Base-by-base conservation (phyloP, 2,329 filamentous ascomycete genomes). In the Coleophoma crateriformis region DNA sequence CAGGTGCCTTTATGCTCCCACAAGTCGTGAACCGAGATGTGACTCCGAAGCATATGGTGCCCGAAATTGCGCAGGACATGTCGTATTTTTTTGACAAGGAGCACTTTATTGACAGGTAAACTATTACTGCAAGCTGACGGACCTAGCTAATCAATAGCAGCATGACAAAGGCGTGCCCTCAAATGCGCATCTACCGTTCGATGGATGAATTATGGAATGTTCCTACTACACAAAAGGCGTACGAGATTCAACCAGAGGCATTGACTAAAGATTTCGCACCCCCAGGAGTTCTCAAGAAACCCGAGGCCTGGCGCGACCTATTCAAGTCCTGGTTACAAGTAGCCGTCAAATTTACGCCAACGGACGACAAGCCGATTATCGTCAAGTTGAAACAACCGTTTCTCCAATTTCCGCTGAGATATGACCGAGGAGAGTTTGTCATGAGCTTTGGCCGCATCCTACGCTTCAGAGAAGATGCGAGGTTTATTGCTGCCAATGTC, bases 11-110 rank as follows among this genome's bases (percentile, higher is more conserved):
- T 33, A 49, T 49, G 12, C 33, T 49, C 5, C 47, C 47, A 12
- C 10, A 49, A 34, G 33, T 49, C 19, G 34, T 45, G 32, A 43
- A 34, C 5, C 39, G 40, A 14, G 47, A 40, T 12, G n/a, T 27
- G 7, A 19, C 33, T 4, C 38, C 43, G 15, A 42, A 38, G 13
- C 19, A 50, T 15, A 22, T 42, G 10, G 33, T 37, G 12, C 45
- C 44, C 12, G 38, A 38, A 7, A 45, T 42, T 10, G 17, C 27
- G 20, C 12, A 15, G 15, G 64, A 62, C 0, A 68, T 75, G 46
- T 55, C 57, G 39, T 73, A 73, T 57, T 72, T 74, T 58, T 74
- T 74, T 38, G 70, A 75, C 52, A 65, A 67, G 43, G 49, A 55
- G 6, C 69, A 71, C 54, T 74, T 75, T 58, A 67, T 64, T 15